Conservation (phyloP, 108 stramenopile genomes). For the Nitzschia sp. region DNA sequence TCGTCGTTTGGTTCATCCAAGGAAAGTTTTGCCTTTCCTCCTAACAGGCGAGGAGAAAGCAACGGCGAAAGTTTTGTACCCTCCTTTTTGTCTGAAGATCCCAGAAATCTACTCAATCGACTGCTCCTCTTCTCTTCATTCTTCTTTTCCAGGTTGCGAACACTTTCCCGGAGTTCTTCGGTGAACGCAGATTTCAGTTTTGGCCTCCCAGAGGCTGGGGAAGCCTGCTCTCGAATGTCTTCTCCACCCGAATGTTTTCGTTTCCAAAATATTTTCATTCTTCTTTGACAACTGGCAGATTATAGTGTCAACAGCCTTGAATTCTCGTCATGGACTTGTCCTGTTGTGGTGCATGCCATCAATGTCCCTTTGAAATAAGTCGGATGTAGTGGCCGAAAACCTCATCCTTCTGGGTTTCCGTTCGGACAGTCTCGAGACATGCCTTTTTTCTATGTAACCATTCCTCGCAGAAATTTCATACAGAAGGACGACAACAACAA, state of each 20-base stretch:
- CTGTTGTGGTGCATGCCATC: too few species aligned
- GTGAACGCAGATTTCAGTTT: slow-evolving; percentile 14
- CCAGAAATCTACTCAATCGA: neutral
- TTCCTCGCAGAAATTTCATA: too few species aligned
- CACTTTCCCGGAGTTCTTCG: slow-evolving; percentile 16
- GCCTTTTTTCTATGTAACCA: too few species aligned
- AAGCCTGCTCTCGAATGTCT: slow-evolving; percentile 1
- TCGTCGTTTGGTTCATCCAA: neutral
- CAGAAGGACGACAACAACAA: too few species aligned
- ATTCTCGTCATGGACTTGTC: too few species aligned
- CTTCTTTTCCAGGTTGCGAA: neutral
- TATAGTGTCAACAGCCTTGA: too few species aligned
- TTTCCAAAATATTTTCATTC: slow-evolving; percentile 3
- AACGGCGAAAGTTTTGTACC: neutral
- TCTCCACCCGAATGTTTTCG: neutral
- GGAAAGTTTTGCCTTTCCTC: neutral
- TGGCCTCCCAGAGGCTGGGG: slow-evolving; percentile 3
- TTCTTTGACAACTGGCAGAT: too few species aligned
- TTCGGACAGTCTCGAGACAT: too few species aligned
- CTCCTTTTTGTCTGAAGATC: neutral
- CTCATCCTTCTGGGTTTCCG: too few species aligned
- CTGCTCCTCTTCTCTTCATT: neutral
- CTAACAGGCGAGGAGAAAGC: neutral
- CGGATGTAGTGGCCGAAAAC: too few species aligned
- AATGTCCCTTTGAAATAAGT: too few species aligned